Evolutionary conservation across 2,329 filamentous ascomycete genomes (phyloP).

Genomic region (Thielaviopsis ethacetica): DNA sequence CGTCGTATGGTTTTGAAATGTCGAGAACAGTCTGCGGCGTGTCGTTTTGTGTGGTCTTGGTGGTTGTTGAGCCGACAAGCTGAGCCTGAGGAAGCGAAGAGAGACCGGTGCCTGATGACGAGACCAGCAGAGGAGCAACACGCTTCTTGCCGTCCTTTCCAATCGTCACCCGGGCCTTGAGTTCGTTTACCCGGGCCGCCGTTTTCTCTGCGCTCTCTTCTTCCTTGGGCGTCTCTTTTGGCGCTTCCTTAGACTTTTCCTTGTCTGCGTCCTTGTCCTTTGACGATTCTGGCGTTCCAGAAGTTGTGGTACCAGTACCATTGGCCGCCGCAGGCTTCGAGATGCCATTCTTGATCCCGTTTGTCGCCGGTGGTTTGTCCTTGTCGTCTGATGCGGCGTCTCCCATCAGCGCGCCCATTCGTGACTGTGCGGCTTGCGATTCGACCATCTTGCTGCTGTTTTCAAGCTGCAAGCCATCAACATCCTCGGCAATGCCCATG

Average conservation of each 20-base stretch:
- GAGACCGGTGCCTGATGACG: conserved; percentile 70
- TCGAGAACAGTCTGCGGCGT: conserved; percentile 72
- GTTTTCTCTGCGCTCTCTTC: conserved; percentile 37
- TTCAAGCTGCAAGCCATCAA: conserved; percentile 74
- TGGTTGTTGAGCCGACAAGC: conserved; percentile 59
- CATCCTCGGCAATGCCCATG: conserved; percentile 82
- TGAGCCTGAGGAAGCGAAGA: conserved; percentile 82
- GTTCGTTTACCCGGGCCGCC: conserved; percentile 35
- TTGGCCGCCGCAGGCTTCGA: conserved; percentile 20
- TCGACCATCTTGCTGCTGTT: conserved; percentile 87
- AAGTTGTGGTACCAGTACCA: conserved; percentile 14
- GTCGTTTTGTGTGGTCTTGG: conserved; percentile 47
- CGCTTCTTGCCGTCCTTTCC: conserved; percentile 96
- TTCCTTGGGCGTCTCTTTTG: conserved; percentile 17
- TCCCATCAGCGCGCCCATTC: conserved; percentile 98
- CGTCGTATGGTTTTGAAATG: conserved; percentile 84
- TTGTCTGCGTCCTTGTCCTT: conserved; percentile 18
- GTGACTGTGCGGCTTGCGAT: conserved; percentile 72
- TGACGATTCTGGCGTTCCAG: conserved; percentile 16
- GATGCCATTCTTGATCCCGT: conserved; percentile 35
- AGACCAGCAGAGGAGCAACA: conserved; percentile 80
- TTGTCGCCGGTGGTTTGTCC: conserved; percentile 33
- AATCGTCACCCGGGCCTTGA: conserved; percentile 86
- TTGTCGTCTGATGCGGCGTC: conserved; percentile 40
- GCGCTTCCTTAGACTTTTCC: conserved; percentile 17